phyloP scores from a whole-genome alignment of 306 rosid genomes.

The Medicago arabica region DNA sequence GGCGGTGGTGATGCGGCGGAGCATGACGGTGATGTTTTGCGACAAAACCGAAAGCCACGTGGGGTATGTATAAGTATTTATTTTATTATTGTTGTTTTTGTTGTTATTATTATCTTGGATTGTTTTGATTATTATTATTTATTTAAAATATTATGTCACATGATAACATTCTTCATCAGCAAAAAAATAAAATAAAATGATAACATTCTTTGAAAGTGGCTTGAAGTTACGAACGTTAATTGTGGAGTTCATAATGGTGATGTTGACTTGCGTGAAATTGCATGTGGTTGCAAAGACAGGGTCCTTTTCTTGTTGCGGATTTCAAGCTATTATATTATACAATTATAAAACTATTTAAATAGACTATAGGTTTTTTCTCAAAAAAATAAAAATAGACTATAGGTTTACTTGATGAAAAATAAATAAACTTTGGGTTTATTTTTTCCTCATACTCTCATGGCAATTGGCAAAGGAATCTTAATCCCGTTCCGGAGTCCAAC shows the following conservation, averaged over 20 bases:
- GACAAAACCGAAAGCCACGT: conserved; percentile 43
- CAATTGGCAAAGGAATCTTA: too few relatives aligned
- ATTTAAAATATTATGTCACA: neutral
- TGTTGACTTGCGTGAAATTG: conserved; percentile 8
- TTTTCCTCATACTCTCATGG: too few relatives aligned
- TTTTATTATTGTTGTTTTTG: neutral
- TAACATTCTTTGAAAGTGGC: conserved; percentile 1
- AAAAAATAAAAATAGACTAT: too few relatives aligned
- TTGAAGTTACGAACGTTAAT: neutral
- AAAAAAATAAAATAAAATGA: too few relatives aligned
- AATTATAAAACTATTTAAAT: neutral
- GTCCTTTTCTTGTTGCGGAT: conserved; percentile 39
- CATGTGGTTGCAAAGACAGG: conserved; percentile 29
- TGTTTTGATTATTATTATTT: neutral
- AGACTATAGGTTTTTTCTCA: too few relatives aligned
- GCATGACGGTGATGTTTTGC: conserved; percentile 37
- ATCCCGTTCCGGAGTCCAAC: too few relatives aligned
- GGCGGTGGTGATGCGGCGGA: conserved; percentile 27
- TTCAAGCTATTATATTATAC: conserved; percentile 11
- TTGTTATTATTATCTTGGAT: conserved; percentile 3
- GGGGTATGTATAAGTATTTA: conserved; percentile 54
- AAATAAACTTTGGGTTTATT: too few relatives aligned
- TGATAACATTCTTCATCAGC: too few relatives aligned
- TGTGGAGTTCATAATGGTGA: conserved; percentile 8
- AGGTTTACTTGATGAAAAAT: too few relatives aligned